These are phyloP conservation scores for Narthecium ossifragum DNA, from an alignment of 106 monocot genomes.

Conservation along the genomic window DNA sequence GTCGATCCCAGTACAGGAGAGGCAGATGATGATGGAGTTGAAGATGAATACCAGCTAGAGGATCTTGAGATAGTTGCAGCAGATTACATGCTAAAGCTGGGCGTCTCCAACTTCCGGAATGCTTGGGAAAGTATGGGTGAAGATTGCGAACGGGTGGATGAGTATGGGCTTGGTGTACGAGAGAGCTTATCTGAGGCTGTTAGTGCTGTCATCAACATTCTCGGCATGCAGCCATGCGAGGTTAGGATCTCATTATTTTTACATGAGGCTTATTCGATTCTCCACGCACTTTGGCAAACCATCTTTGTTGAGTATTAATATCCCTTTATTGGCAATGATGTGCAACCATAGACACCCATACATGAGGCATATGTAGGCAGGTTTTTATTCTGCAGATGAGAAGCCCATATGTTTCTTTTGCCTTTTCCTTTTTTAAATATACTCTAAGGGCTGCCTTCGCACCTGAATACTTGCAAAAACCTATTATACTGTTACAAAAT, in stretches of 20 bases:
- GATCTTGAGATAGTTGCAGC: constrained; percentile 78
- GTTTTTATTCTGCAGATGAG: too few species aligned
- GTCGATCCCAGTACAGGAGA: constrained; percentile 84
- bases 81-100: constrained; percentile 79
- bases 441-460: too few species aligned
- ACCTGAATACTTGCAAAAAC: too few species aligned
- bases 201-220: constrained; percentile 73
- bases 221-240: constrained; percentile 98
- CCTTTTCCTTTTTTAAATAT: too few species aligned
- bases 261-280: too few species aligned
- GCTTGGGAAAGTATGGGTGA: constrained; percentile 87
- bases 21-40: constrained; percentile 91
- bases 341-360: too few species aligned
- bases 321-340: too few species aligned
- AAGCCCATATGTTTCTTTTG: too few species aligned
- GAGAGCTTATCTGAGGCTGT: constrained; percentile 88
- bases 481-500: too few species aligned
- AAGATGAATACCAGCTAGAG: constrained; percentile 97
- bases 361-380: too few species aligned
- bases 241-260: constrained; percentile 27
- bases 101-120: constrained; percentile 88
- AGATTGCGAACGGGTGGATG: constrained; percentile 78
- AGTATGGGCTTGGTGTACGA: constrained; percentile 85
- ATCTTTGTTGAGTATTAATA: too few species aligned
- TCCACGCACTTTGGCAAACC: too few species aligned